Evolutionary conservation across 768 basidiomycete genomes (phyloP).

Genomic region (Russula sp.): DNA sequence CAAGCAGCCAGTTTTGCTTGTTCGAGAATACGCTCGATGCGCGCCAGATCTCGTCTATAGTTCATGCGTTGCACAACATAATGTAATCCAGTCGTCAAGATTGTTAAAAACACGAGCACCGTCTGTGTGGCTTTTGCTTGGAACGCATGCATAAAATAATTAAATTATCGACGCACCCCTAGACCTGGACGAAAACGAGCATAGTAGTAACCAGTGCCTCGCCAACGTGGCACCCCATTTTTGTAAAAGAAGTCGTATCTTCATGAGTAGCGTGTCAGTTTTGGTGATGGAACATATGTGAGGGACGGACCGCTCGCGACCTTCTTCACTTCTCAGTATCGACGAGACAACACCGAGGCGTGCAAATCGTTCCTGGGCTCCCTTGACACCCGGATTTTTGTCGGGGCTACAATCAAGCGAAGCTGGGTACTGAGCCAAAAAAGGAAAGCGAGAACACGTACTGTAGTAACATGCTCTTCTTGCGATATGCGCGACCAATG

Average conservation of each 20-base stretch:
- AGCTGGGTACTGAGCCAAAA: neutral
- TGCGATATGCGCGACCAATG: constrained; percentile 87
- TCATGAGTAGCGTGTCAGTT: constrained; percentile 4
- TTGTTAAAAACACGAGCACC: constrained; percentile 68
- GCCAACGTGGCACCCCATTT: constrained; percentile 95
- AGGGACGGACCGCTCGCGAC: constrained; percentile 60
- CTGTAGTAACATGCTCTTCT: constrained; percentile 87
- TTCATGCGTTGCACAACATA: constrained; percentile 74
- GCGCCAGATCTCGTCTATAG: constrained; percentile 62
- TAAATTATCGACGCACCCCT: constrained; percentile 39
- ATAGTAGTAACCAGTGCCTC: constrained; percentile 96
- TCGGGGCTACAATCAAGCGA: constrained; percentile 59
- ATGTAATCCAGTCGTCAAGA: constrained; percentile 78
- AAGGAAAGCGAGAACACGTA: constrained; percentile 36
- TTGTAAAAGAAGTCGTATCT: constrained; percentile 95
- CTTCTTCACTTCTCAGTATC: constrained; percentile 72
- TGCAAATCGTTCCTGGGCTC: constrained; percentile 85
- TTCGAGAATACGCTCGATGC: constrained; percentile 54
- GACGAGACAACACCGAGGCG: constrained; percentile 79
- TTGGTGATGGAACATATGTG: constrained; percentile 3
- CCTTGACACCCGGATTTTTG: constrained; percentile 85
- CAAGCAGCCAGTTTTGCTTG: constrained; percentile 73
- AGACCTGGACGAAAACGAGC: constrained; percentile 93
- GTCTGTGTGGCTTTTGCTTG: constrained; percentile 37
- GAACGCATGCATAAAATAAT: constrained; percentile 2